Conservation (phyloP, 2,329 filamentous ascomycete species). For the Fusarium sp. region DNA sequence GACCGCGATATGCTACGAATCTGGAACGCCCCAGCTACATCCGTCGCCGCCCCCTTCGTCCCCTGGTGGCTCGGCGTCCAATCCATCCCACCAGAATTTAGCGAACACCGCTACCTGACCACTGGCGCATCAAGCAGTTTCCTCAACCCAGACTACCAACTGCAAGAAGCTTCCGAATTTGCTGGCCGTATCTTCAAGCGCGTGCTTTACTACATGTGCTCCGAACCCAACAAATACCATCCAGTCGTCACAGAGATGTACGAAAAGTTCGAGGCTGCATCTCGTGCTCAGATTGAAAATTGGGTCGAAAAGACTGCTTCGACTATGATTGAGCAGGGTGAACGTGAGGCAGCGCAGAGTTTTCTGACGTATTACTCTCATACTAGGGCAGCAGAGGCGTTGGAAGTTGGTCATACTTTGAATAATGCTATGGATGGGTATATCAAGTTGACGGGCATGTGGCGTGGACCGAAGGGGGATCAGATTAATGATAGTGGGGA, state of each 20-base stretch:
- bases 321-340: constrained; percentile 29
- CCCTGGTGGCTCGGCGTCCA: constrained; percentile 41
- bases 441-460: constrained; percentile 39
- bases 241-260: constrained; percentile 28
- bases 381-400: constrained; percentile 28
- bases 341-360: constrained; percentile 27
- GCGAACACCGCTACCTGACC: constrained; percentile 38
- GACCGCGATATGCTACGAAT: constrained; percentile 37
- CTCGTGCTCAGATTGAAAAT: constrained; percentile 19
- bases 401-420: constrained; percentile 31
- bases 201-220: constrained; percentile 41
- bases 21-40: constrained; percentile 37
- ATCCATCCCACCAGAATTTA: constrained; percentile 36
- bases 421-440: constrained; percentile 39
- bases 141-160: constrained; percentile 41
- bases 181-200: constrained; percentile 40
- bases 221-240: constrained; percentile 33
- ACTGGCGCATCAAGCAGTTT: constrained; percentile 41
- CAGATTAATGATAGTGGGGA: constrained; percentile 41
- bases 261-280: constrained; percentile 27
- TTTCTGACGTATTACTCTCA: constrained; percentile 41
- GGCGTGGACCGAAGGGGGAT: constrained; percentile 32
- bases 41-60: constrained; percentile 36
- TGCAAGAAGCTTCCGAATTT: constrained; percentile 38
- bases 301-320: constrained; percentile 40